phyloP scores from a whole-genome alignment of 2,329 filamentous ascomycete species.

The Cylindrodendrum hubeiense region DNA sequence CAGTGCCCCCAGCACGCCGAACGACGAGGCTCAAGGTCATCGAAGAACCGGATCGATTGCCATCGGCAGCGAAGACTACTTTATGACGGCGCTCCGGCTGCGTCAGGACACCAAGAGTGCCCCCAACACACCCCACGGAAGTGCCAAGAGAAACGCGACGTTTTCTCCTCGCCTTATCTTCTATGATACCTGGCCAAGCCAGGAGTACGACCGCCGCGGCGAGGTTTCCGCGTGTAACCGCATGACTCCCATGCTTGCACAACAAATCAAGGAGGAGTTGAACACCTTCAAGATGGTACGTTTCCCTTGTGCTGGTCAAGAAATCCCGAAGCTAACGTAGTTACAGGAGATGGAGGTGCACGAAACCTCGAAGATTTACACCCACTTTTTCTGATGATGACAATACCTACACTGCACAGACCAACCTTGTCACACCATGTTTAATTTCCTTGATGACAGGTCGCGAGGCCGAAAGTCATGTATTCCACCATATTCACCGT shows the following conservation, averaged over 20 bases:
- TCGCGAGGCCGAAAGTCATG: constrained; percentile 55
- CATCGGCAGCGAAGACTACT: constrained; percentile 90
- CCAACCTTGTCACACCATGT: constrained; percentile 40
- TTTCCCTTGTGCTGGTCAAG: constrained; percentile 6
- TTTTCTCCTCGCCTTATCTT: constrained; percentile 97
- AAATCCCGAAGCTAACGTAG: constrained; percentile 52
- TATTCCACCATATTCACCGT: constrained; percentile 65
- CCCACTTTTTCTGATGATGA: constrained; percentile 94
- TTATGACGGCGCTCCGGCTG: constrained; percentile 81
- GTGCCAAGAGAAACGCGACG: constrained; percentile 72
- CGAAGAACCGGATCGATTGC: constrained; percentile 77
- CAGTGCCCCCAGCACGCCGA: constrained; percentile 89
- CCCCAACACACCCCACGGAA: constrained; percentile 80
- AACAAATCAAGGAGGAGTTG: constrained; percentile 99
- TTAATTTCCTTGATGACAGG: constrained; percentile 44
- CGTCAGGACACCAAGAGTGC: constrained; percentile 83
- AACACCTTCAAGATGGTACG: constrained; percentile 96
- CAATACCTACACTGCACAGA: constrained; percentile 39
- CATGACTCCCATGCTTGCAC: constrained; percentile 94
- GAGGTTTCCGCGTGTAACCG: constrained; percentile 99
- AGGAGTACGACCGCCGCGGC: constrained; percentile 95
- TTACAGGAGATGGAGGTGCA: constrained; percentile 98
- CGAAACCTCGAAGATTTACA: constrained; percentile 98
- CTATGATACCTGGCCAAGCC: constrained; percentile 94
- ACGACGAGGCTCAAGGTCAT: constrained; percentile 78